Evolutionary conservation across 768 basidiomycete genomes (phyloP), one percentile per base, ranked within the genome.

Genomic region (Suillus spraguei): DNA sequence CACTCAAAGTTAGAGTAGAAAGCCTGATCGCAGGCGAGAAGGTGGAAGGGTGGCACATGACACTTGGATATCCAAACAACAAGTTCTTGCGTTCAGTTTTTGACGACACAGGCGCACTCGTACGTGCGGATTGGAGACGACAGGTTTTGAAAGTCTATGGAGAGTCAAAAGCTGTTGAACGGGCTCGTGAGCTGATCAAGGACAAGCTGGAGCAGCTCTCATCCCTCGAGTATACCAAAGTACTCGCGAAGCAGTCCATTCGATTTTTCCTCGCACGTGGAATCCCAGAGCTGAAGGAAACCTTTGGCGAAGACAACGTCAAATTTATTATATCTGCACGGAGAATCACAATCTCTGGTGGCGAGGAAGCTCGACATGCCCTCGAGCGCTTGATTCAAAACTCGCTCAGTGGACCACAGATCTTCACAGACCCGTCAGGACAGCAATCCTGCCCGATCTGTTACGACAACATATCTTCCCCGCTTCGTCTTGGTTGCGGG

Each of bases 1-100:
- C 80, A 5, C 68, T 89, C 64, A 88, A 87, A 73, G 86, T 88
- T 14, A 76, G 86, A 59, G 83, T 85, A 0, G 87, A 88, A 70
- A 81, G 76, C 59, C 69, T 88, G 44, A 81, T 79, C 3, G 77
- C 76, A 28, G 87, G 87, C 6, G 81, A 83, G 46, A 81, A 73
- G 41, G 73, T 88, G 3, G 72, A 73, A 4, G 78, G 78, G 39
- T 88, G 85, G 86, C 86, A 87, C 70, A 72, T 77, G 39, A 77
- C 78, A 0, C 78, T 87, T 63, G 68, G 65, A 2, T 54, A 39
- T 65, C 36, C 41, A 6, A 66, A 24, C 9, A 77, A 70, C 56
- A 36, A 66, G 1, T 83, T 85, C 59, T 67, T 83, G 53, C 65
- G 66, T 35, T 73, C 70, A 0, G 67, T 85, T 20, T 66, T 71